phyloP scores from a whole-genome alignment of 257 asterid genomes.

The Solanum medicagineum region DNA sequence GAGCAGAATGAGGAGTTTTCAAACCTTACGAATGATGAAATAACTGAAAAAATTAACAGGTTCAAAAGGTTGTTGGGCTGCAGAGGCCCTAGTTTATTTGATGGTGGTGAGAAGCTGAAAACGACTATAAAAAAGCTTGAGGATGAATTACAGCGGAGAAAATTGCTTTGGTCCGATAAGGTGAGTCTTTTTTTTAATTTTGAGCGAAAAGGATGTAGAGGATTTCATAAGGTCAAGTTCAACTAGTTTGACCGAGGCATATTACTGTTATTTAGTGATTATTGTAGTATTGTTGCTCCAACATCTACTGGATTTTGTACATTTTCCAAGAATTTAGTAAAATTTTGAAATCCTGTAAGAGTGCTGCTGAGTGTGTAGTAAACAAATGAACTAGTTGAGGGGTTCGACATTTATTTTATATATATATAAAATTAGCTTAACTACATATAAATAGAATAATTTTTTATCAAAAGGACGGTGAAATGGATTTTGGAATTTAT shows the following conservation, averaged over 20 bases:
- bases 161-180: not conserved
- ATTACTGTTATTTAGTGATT: not conserved
- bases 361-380: not conserved
- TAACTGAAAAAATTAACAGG: not conserved
- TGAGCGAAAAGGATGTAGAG: not conserved
- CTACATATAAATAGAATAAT: no score
- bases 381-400: no score
- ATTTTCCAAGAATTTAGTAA: not conserved
- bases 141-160: slow-evolving; percentile 10
- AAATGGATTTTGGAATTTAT: not conserved
- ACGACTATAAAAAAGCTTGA: not conserved
- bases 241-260: not conserved
- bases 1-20: not conserved
- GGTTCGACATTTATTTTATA: no score
- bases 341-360: not conserved
- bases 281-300: not conserved
- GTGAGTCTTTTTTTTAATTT: not conserved
- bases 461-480: not conserved
- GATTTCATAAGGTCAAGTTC: not conserved
- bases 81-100: not conserved
- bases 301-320: not conserved
- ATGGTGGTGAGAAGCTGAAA: slow-evolving; percentile 13
- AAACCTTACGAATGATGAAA: not conserved
- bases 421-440: no score
- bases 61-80: not conserved